Percentiles rank a stretch among this genome's conserved stretches.
phyloP scores from a whole-genome alignment of 2,329 filamentous ascomycete genomes.

The Aspergillus neotritici region DNA sequence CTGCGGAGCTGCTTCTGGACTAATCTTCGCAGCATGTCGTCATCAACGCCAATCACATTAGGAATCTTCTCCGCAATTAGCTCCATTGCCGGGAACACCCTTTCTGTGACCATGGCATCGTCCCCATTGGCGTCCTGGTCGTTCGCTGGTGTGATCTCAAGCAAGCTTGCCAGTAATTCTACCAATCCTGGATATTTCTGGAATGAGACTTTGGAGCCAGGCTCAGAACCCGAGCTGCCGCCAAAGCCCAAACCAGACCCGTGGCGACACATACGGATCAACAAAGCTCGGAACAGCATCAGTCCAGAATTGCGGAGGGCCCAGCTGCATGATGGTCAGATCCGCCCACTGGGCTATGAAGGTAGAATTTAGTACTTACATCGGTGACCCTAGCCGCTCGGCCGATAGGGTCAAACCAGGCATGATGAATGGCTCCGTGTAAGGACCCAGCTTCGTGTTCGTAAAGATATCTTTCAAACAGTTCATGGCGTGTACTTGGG shows the following conservation, averaged over 20 bases:
- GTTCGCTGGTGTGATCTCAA: constrained; percentile 20
- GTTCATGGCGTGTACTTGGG: constrained; percentile 93
- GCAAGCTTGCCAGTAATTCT: constrained; percentile 32
- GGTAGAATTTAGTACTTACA: constrained; percentile 47
- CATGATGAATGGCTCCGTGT: constrained; percentile 68
- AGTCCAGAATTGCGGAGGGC: constrained; percentile 90
- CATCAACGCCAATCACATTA: constrained; percentile 26
- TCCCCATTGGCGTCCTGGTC: constrained; percentile 16
- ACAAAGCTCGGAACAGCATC: constrained; percentile 78
- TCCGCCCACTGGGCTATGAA: background rate
- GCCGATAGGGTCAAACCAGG: constrained; percentile 73
- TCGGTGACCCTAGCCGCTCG: constrained; percentile 67
- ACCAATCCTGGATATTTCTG: constrained; percentile 37
- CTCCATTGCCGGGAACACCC: constrained; percentile 43
- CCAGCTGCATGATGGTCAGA: constrained; percentile 55
- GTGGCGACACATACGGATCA: constrained; percentile 55
- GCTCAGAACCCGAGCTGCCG: constrained; percentile 40
- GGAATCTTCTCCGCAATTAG: constrained; percentile 42
- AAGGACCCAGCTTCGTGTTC: constrained; percentile 66
- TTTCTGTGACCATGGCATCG: constrained; percentile 35
- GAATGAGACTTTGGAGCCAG: constrained; percentile 36
- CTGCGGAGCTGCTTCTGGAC: constrained; percentile 38
- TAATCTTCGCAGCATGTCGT: constrained; percentile 27
- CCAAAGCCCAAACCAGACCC: constrained; percentile 46
- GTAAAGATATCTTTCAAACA: constrained; percentile 90